A percentile compares a stretch with the other conserved stretches of the same genome.
These are phyloP conservation scores for Apiotrichum brassicae DNA, from an alignment of 1,284 basidiomycete species.

Conservation along the genomic window DNA sequence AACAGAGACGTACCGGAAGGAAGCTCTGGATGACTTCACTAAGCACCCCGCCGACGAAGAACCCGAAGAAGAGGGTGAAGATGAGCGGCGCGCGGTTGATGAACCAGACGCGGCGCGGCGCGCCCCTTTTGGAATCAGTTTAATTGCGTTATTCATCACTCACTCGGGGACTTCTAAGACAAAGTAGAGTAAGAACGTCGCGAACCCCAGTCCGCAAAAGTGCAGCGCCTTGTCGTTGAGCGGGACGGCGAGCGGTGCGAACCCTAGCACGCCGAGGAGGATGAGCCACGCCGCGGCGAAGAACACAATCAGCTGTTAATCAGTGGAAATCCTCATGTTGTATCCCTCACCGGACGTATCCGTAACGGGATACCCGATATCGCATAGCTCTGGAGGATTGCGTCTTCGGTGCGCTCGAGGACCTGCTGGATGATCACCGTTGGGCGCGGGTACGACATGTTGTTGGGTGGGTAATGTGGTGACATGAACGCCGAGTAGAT, in stretches of 20 bases:
- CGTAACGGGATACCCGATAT: conserved; percentile 35
- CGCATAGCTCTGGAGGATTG: conserved; percentile 31
- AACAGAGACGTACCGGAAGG: conserved; percentile 37
- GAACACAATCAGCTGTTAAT: conserved; percentile 36
- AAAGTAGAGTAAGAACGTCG: conserved; percentile 44
- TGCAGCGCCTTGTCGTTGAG: conserved; percentile 46
- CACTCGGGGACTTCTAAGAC: conserved; percentile 45
- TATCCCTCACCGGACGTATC: conserved; percentile 44
- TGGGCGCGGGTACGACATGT: conserved; percentile 31
- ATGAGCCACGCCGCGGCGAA: conserved; percentile 42
- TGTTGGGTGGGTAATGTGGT: too few species aligned
- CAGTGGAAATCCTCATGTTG: too few species aligned
- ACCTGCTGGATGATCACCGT: conserved; percentile 30
- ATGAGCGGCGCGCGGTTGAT: conserved; percentile 43
- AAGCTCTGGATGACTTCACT: conserved; percentile 42
- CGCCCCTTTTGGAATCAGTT: conserved; percentile 22
- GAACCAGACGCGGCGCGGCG: conserved; percentile 42
- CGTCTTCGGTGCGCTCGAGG: conserved; percentile 24
- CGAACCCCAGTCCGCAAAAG: conserved; percentile 46
- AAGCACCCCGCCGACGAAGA: conserved; percentile 42
- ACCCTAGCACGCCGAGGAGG: conserved; percentile 40
- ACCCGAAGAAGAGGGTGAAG: conserved; percentile 32
- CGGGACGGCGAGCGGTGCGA: conserved; percentile 42
- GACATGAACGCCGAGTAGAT: too few species aligned
- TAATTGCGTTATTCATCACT: conserved; percentile 8